A percentile compares a stretch with the other conserved stretches of the same genome.
These are phyloP conservation scores for Kwoniella dendrophila DNA, from an alignment of 768 basidiomycete species.

Conservation along the genomic window DNA sequence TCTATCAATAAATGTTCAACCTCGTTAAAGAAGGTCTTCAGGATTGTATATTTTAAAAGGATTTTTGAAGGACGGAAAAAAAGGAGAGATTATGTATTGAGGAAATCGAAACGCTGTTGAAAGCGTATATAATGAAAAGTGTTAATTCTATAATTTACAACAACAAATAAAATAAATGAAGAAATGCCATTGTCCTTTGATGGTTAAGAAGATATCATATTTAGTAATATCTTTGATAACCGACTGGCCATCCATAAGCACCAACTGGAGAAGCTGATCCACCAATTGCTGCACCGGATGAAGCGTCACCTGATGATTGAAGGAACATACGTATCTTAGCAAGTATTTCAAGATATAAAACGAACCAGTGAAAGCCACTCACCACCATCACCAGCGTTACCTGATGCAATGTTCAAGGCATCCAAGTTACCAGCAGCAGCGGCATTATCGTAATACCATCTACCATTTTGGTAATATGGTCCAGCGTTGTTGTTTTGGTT, in stretches of 20 bases:
- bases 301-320: constrained; percentile 32
- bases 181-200: neutral
- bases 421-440: constrained; percentile 30
- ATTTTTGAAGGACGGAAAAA: neutral
- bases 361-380: constrained; percentile 1
- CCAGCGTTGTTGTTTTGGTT: constrained; percentile 26
- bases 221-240: constrained; percentile 23
- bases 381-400: constrained; percentile 45
- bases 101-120: constrained; percentile 20
- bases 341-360: neutral
- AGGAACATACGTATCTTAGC: neutral
- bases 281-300: constrained; percentile 33
- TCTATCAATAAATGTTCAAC: neutral
- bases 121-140: constrained; percentile 10
- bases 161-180: constrained; percentile 2
- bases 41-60: neutral
- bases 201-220: neutral
- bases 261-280: constrained; percentile 25
- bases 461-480: constrained; percentile 14
- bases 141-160: constrained; percentile 4
- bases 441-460: constrained; percentile 10
- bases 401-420: constrained; percentile 28
- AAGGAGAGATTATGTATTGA: neutral
- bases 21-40: constrained; percentile 14
- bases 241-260: neutral